Conservation (phyloP, 2,329 filamentous ascomycete genomes). For the Coniochaeta hoffmannii region DNA sequence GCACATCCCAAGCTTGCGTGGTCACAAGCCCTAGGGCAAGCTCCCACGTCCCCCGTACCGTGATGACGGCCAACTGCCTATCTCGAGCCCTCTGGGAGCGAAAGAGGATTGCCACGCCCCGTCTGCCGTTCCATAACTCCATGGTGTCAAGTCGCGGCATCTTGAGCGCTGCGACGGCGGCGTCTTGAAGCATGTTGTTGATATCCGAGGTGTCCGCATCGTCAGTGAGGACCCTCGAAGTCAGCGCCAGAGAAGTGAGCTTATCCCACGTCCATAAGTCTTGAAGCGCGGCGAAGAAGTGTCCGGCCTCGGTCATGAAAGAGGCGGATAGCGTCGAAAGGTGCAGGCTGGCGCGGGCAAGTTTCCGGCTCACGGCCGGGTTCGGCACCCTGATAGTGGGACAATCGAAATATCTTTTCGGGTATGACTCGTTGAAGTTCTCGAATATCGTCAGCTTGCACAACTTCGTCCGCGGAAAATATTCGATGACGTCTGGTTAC, state of each 20-base stretch:
- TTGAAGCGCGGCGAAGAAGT: constrained; percentile 18
- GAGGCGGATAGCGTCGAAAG: constrained; percentile 21
- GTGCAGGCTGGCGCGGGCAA: constrained; percentile 15
- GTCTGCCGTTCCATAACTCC: constrained; percentile 25
- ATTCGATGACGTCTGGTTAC: not conserved
- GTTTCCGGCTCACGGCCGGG: constrained; percentile 12
- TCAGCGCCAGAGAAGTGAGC: constrained; percentile 21
- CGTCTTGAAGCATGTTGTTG: constrained; percentile 13
- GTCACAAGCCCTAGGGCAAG: constrained; percentile 14
- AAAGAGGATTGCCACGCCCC: constrained; percentile 22
- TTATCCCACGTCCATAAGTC: constrained; percentile 18
- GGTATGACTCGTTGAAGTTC: constrained; percentile 22
- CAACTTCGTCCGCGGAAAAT: not conserved
- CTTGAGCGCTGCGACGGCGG: constrained; percentile 16
- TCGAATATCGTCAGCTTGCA: constrained; percentile 15
- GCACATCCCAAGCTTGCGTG: constrained; percentile 19
- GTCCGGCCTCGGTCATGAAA: constrained; percentile 19
- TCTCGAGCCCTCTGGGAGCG: constrained; percentile 14
- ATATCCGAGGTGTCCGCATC: constrained; percentile 9
- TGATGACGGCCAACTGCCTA: constrained; percentile 13
- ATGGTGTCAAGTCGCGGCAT: constrained; percentile 23
- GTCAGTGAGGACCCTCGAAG: constrained; percentile 19
- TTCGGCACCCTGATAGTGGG: constrained; percentile 11
- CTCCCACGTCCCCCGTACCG: constrained; percentile 20
- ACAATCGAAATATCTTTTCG: constrained; percentile 8